A percentile compares a stretch with the other conserved stretches of the same genome.
Evolutionary conservation across 2,329 filamentous ascomycete species (phyloP).

Genomic region (Scedosporium minutisporum): DNA sequence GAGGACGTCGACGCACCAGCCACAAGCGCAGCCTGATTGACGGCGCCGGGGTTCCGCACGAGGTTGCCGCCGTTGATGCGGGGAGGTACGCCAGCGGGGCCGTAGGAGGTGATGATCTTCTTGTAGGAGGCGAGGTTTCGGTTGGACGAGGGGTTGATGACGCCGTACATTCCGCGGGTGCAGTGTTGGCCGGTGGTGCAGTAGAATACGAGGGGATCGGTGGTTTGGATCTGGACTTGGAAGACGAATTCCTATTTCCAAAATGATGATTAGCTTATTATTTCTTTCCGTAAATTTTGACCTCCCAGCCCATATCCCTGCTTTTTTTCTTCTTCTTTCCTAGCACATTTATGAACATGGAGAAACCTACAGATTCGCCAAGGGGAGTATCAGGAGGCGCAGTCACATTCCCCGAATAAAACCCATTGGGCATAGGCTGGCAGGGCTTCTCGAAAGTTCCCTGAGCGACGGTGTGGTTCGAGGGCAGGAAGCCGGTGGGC

Average conservation of each 20-base stretch:
- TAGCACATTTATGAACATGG: not conserved
- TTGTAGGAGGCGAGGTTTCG: constrained; percentile 12
- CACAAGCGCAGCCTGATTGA: not conserved
- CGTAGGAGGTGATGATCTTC: not conserved
- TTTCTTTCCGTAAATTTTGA: not conserved
- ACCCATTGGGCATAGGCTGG: not conserved
- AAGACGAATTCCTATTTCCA: constrained; percentile 12
- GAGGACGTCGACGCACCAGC: not conserved
- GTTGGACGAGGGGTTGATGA: constrained; percentile 17
- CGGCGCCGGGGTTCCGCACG: not conserved
- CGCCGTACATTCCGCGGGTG: constrained; percentile 21
- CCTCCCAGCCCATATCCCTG: not conserved
- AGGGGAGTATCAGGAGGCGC: not conserved
- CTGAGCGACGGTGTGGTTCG: constrained; percentile 8
- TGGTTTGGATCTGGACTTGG: constrained; percentile 17
- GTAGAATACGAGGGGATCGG: constrained; percentile 21
- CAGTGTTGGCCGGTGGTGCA: constrained; percentile 19
- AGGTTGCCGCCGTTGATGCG: constrained; percentile 2
- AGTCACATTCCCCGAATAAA: constrained; percentile 6
- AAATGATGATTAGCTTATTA: not conserved
- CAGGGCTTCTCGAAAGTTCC: constrained; percentile 5
- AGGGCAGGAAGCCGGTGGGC: constrained; percentile 3
- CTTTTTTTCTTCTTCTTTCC: not conserved
- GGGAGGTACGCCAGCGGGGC: not conserved
- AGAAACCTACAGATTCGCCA: constrained; percentile 4